Percentiles rank a stretch among this genome's conserved stretches.
These are phyloP conservation scores for Curvularia hawaiiensis DNA, from an alignment of 2,329 filamentous ascomycete species.

Conservation along the genomic window DNA sequence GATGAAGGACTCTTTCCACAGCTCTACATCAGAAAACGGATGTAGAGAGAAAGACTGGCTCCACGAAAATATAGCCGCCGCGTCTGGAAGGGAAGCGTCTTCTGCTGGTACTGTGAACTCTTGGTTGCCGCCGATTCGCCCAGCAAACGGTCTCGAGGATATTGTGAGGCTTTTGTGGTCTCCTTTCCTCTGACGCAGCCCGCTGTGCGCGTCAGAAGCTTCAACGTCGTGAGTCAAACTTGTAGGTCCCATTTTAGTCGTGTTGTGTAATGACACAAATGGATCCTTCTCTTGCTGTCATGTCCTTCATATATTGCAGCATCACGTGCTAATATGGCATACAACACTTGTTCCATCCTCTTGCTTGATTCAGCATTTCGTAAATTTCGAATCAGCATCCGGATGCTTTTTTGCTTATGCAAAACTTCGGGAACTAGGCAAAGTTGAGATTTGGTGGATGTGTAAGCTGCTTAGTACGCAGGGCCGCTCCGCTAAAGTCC, in stretches of 20 bases:
- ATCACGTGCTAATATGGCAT: too few species aligned
- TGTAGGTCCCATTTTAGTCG: neutral
- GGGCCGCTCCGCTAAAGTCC: neutral
- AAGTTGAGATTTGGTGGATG: conserved; percentile 1
- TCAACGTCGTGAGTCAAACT: neutral
- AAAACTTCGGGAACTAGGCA: neutral
- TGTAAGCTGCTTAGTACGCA: conserved; percentile 2
- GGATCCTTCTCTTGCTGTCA: neutral
- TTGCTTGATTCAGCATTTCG: neutral
- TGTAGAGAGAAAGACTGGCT: neutral
- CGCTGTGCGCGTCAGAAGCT: neutral
- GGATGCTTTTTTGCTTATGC: neutral
- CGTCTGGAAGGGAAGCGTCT: neutral
- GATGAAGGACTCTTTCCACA: conserved; percentile 32
- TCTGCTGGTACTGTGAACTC: conserved; percentile 1
- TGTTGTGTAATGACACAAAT: neutral
- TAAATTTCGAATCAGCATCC: neutral
- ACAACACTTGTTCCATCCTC: neutral
- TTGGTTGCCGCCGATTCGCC: neutral
- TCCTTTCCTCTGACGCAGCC: neutral
- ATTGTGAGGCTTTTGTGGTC: neutral
- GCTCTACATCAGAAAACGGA: conserved; percentile 23
- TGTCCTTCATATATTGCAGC: neutral
- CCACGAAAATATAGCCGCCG: neutral
- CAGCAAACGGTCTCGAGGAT: neutral